A percentile compares a stretch with the other conserved stretches of the same genome.
Conservation (phyloP, 129 eudicot genomes). For the Escallonia herrerae region DNA sequence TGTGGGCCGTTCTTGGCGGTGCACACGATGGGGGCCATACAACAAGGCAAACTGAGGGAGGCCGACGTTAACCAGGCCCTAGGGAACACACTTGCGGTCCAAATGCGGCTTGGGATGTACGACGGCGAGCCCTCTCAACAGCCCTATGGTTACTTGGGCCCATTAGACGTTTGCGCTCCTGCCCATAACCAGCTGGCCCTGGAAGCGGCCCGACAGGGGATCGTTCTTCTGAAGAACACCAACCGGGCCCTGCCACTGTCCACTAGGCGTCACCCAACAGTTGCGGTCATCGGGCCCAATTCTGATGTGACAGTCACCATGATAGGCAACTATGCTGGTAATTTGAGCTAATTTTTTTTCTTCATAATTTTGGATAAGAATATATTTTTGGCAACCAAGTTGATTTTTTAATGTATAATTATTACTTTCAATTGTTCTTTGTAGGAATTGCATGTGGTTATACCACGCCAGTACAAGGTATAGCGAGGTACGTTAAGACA, state of each 20-base stretch:
- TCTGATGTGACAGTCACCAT: constrained; percentile 82
- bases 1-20: constrained; percentile 87
- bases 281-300: constrained; percentile 95
- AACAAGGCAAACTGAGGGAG: constrained; percentile 53
- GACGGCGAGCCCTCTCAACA: constrained; percentile 62
- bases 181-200: constrained; percentile 78
- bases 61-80: constrained; percentile 67
- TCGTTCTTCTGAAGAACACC: constrained; percentile 65
- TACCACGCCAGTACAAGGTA: constrained; percentile 79
- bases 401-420: too few relatives aligned
- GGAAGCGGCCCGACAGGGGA: constrained; percentile 94
- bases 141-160: constrained; percentile 63
- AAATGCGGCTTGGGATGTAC: constrained; percentile 93
- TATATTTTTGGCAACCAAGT: too few relatives aligned
- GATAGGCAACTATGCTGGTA: constrained; percentile 98
- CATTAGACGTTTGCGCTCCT: constrained; percentile 58
- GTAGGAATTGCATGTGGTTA: constrained; percentile 79
- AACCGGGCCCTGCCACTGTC: constrained; percentile 63
- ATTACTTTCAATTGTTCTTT: neutral
- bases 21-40: constrained; percentile 68
- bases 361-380: neutral
- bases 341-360: neutral
- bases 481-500: constrained; percentile 71
- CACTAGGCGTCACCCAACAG: constrained; percentile 38
- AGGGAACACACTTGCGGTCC: constrained; percentile 54